Evolutionary conservation across 2,329 filamentous ascomycete genomes (phyloP), one percentile per base, ranked within the genome.

Genomic region (Sporothrix inflata): DNA sequence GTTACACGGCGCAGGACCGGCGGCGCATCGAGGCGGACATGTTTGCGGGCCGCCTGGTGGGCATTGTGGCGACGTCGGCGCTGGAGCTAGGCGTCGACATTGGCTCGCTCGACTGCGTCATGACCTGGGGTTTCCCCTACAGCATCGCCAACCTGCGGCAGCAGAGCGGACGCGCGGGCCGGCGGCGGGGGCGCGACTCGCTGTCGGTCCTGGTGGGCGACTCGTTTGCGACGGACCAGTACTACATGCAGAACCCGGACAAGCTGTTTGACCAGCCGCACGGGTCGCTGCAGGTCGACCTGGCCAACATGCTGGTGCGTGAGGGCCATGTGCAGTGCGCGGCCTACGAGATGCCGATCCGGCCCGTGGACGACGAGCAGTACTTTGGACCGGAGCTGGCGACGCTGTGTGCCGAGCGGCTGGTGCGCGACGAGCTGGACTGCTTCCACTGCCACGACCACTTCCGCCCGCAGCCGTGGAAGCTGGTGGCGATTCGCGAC

Each of bases 301-400:
- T 99, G n/a, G 87, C 91, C 61, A 98, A 98, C 76, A 90, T 97
- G 84, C 88, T 98, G 4, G 91, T 98, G 6, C 85, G 96, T 0
- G 96, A 98, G 83, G 95, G 94, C 0, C 96, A 99, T 78, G 86
- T 99, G 7, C 96, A 99, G 80, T 99, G 96, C 78, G 96, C 96
- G 0, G 96, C 96, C 1, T 92, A 93, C 77, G 96, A 99, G 79
- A 94, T 98, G 91, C 95, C 96, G 0, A 93, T 99, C 73, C 88
- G 88, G n/a, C 88, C 93, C 0, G 87, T 87, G 30, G 88, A 92
- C 74, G 96, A 99, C 79, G 83, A 83, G 2, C 79, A 84, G 24
- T 99, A 97, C 80, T 97, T 99, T 78, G 93, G 94, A 2, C 83
- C 88, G 12, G 89, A 92, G 71, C 85, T 98, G 1, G 81, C 85